A percentile compares a stretch with the other conserved stretches of the same genome.
Conservation (phyloP, 202 grass and related monocot species). For the Digitaria exilis region DNA sequence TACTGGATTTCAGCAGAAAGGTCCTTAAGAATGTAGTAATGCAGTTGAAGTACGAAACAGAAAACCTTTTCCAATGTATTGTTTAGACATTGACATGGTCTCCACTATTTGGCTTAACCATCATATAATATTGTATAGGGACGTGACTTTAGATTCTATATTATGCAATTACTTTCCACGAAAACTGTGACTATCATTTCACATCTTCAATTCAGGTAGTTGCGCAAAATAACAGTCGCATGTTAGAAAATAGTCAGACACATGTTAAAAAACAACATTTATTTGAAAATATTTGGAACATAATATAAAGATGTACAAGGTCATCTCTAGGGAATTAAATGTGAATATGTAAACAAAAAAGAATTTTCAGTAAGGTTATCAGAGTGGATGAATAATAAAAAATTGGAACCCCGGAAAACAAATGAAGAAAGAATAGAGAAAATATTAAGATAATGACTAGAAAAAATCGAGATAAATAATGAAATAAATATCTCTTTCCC, state of each 20-base stretch:
- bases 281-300: background rate
- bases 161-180: background rate
- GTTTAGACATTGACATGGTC: conserved; percentile 6
- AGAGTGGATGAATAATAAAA: background rate
- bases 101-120: conserved; percentile 4
- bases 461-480: background rate
- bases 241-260: background rate
- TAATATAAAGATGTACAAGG: background rate
- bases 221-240: background rate
- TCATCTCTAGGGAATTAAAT: background rate
- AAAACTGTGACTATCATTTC: background rate
- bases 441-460: background rate
- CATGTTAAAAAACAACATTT: background rate
- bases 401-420: background rate
- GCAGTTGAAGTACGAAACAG: conserved; percentile 19
- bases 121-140: background rate
- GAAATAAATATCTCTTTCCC: background rate
- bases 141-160: background rate
- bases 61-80: background rate
- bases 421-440: background rate
- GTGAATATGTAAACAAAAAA: background rate
- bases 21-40: background rate
- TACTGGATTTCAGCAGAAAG: conserved; percentile 1
- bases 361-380: background rate
- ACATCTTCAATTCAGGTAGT: background rate